phyloP scores from a whole-genome alignment of 176 grass and related monocot genomes.

The Carex kokanica region DNA sequence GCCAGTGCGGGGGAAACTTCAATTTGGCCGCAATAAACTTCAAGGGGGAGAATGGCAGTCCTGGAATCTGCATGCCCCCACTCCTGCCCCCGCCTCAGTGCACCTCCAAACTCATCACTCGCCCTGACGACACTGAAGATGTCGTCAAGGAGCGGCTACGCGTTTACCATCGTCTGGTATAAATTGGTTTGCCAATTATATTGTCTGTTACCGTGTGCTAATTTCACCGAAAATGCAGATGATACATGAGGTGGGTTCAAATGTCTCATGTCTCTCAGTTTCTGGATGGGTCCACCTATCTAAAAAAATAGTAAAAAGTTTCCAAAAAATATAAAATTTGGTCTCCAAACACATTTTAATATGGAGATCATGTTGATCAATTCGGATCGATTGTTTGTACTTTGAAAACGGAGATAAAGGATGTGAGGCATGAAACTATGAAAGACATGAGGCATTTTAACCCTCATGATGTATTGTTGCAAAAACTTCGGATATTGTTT shows the following conservation, averaged over 20 bases:
- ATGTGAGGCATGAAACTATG: too few relatives aligned
- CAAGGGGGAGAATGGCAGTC: slow-evolving; percentile 64
- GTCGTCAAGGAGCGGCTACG: slow-evolving; percentile 83
- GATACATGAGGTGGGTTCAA: background rate
- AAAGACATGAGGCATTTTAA: too few relatives aligned
- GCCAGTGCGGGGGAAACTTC: slow-evolving; percentile 82
- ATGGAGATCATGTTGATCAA: too few relatives aligned
- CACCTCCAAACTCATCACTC: slow-evolving; percentile 57
- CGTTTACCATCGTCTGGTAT: slow-evolving; percentile 76
- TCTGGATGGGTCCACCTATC: too few relatives aligned
- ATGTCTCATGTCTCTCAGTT: too few relatives aligned
- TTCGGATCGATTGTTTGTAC: too few relatives aligned
- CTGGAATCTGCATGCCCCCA: slow-evolving; percentile 85
- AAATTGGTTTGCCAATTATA: background rate
- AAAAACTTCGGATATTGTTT: background rate
- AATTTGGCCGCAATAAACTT: slow-evolving; percentile 83
- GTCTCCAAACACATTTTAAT: too few relatives aligned
- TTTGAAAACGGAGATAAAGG: too few relatives aligned
- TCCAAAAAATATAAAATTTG: too few relatives aligned
- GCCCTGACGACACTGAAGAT: slow-evolving; percentile 75
- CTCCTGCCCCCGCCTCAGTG: slow-evolving; percentile 70
- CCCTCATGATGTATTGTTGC: background rate
- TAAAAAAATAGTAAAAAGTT: too few relatives aligned
- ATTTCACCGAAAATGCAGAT: background rate
- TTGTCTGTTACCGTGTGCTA: background rate